Conservation (phyloP, 2,329 filamentous ascomycete genomes). For the Tolypocladium tropicale region DNA sequence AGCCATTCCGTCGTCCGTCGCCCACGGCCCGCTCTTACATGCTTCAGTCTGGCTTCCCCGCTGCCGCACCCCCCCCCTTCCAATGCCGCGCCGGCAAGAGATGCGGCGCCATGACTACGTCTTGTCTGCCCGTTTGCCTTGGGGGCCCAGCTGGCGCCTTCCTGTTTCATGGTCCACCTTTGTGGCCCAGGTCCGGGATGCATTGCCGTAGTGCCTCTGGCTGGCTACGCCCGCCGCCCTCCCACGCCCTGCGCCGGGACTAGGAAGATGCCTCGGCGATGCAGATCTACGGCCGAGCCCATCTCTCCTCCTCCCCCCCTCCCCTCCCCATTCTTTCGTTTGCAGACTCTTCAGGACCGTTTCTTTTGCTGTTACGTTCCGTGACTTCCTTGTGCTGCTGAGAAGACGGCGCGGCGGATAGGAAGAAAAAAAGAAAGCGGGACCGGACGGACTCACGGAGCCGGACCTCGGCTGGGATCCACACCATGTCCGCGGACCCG, state of each 20-base stretch:
- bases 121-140: neutral
- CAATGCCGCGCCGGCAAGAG: no score
- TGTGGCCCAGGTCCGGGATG: neutral
- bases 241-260: neutral
- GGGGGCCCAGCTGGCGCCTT: neutral
- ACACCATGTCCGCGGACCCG: slow-evolving; percentile 1
- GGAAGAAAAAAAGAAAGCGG: neutral
- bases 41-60: no score
- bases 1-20: no score
- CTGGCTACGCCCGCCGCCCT: neutral
- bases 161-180: neutral
- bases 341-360: neutral
- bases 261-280: neutral
- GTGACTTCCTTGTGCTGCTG: neutral
- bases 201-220: neutral
- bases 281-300: neutral
- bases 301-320: neutral
- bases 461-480: neutral
- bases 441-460: neutral
- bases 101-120: no score
- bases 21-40: no score
- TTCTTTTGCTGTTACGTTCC: neutral
- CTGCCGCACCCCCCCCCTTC: no score
- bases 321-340: neutral
- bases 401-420: neutral